A percentile compares a stretch with the other conserved stretches of the same genome.
Evolutionary conservation across 164 flowering plant genomes (phyloP).

Genomic region (Warburgia ugandensis): DNA sequence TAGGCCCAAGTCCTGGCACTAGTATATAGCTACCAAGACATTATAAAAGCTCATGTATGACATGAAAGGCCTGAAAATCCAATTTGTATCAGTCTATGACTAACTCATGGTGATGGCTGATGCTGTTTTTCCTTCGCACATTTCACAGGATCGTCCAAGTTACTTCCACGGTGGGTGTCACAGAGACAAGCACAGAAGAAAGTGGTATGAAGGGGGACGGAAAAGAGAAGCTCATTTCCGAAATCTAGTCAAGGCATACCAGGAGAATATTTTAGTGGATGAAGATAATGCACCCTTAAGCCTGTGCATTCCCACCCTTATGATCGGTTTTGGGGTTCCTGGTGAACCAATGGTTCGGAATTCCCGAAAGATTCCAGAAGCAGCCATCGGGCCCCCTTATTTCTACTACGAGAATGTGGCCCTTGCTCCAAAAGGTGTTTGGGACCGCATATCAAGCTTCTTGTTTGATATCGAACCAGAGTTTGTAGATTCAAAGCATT

Average conservation of each 20-base stretch:
- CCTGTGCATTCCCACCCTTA: not conserved
- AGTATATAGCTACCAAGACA: too few species aligned
- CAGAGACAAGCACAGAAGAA: slow-evolving; percentile 35
- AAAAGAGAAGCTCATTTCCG: slow-evolving; percentile 9
- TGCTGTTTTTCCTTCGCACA: not conserved
- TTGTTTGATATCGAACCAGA: slow-evolving; percentile 82
- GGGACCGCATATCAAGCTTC: slow-evolving; percentile 69
- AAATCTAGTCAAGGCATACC: slow-evolving; percentile 8
- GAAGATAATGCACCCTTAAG: not conserved
- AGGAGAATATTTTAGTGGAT: slow-evolving; percentile 12
- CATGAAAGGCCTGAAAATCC: too few species aligned
- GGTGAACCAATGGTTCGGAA: slow-evolving; percentile 9
- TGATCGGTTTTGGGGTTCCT: slow-evolving; percentile 33
- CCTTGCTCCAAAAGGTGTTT: slow-evolving; percentile 81
- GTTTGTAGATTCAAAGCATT: slow-evolving; percentile 81
- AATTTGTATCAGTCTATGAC: too few species aligned
- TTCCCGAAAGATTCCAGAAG: slow-evolving; percentile 48
- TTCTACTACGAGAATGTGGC: slow-evolving; percentile 96
- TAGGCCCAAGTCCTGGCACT: too few species aligned
- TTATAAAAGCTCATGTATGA: too few species aligned
- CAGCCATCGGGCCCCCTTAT: slow-evolving; percentile 71
- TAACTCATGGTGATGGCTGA: too few species aligned
- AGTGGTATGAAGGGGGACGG: slow-evolving; percentile 8
- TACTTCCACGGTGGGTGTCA: not conserved
- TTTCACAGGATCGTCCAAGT: slow-evolving; percentile 5